These are phyloP conservation scores for Xylariaceae sp. DNA, from an alignment of 2,329 filamentous ascomycete species.

Conservation along the genomic window DNA sequence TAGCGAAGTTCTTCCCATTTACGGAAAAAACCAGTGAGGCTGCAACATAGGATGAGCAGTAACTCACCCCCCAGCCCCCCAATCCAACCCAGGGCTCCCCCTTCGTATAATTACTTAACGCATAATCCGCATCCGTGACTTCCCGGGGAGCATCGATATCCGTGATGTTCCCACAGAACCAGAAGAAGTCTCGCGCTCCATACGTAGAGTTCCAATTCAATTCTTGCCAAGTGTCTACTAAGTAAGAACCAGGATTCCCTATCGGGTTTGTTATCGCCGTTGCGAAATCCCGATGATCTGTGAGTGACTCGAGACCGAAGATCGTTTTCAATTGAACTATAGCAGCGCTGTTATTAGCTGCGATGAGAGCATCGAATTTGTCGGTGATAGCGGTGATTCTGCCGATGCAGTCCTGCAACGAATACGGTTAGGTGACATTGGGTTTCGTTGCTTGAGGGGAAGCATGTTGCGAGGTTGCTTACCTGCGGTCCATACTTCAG, in stretches of 20 bases:
- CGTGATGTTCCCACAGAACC: constrained; percentile 50
- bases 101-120: constrained; percentile 44
- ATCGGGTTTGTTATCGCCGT: constrained; percentile 40
- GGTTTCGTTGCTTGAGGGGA: neutral
- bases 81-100: constrained; percentile 48
- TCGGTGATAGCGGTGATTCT: constrained; percentile 47
- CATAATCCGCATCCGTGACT: constrained; percentile 41
- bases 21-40: neutral
- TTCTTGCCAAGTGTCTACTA: constrained; percentile 51
- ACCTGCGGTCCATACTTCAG: constrained; percentile 43
- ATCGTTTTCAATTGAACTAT: constrained; percentile 43
- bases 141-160: constrained; percentile 40
- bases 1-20: neutral
- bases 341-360: constrained; percentile 37
- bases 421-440: neutral
- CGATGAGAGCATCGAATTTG: constrained; percentile 45
- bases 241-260: constrained; percentile 39
- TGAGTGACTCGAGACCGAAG: constrained; percentile 43
- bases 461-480: constrained; percentile 2
- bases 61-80: constrained; percentile 42
- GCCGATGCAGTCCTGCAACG: constrained; percentile 39
- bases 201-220: constrained; percentile 43
- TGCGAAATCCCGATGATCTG: constrained; percentile 44
- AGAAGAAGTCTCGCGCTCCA: constrained; percentile 44
- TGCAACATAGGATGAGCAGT: neutral